Evolutionary conservation across 805 yeast genomes (phyloP), one percentile per base, ranked within the genome.

Genomic region (Suhomyces faveliae): DNA sequence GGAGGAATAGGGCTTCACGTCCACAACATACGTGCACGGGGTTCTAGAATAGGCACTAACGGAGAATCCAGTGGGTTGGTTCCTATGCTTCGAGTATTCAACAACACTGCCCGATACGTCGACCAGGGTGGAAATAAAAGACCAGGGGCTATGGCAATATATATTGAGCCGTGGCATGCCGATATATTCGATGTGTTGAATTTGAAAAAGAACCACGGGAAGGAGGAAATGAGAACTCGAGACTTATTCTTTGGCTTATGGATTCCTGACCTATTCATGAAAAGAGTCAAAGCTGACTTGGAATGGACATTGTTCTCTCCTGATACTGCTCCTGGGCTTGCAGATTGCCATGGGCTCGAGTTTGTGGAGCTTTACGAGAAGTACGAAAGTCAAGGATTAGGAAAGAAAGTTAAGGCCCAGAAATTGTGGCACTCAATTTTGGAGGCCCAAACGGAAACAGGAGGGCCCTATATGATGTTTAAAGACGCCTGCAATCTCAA

Each of bases 51-150:
- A 58, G 83, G 83, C 56, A 78, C 84, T 24, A 80, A 80, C 60
- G 85, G 85, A 61, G 78, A 83, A 24, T 80, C 84, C 35, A 80
- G 78, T 59, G 85, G 85, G 52, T 73, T 80, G 44, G 78, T 80
- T 52, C 85, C 85, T 35, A 80, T 80, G 85, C 74, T 80, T 37
- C 73, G 84, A 60, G 85, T 80, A 21, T 80, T 80, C 68, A 80
- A 80, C 65, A 79, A 78, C 61, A 79, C 85, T 35, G 85, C 85
- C 30, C 72, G 84, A 61, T 80, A 80, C 57, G 85, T 80, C 39
- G 85, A 80, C 58, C 85, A 80, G 64, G 85, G 85, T 61, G 85
- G 85, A 56, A 80, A 80, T 65, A 80, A 80, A 66, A 69, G 85
- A 63, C 85, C 85, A 12, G 85, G 85, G 59, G 84, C 84, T 11